A percentile compares a stretch with the other conserved stretches of the same genome.
Evolutionary conservation across 768 basidiomycete genomes (phyloP).

Genomic region (Chiua virens): DNA sequence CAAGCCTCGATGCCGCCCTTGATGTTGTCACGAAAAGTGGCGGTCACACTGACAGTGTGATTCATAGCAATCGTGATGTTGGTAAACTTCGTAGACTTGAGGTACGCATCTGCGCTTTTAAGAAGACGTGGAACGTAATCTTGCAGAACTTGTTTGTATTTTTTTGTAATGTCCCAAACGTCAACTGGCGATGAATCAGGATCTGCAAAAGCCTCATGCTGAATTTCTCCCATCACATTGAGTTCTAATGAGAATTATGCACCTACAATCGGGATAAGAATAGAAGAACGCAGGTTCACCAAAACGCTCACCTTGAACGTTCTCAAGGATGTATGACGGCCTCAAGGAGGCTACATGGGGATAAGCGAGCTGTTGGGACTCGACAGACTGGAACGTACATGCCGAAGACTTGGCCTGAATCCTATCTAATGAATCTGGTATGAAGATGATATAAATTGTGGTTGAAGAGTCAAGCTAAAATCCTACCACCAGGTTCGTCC

Average conservation of each 20-base stretch:
- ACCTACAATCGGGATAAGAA: not conserved
- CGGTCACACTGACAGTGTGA: conserved; percentile 9
- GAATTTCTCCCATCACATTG: not conserved
- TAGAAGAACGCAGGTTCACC: not conserved
- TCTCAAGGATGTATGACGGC: not conserved
- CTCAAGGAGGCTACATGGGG: not conserved
- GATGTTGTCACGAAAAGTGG: conserved; percentile 12
- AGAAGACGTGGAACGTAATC: conserved; percentile 8
- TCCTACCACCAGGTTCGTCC: not conserved
- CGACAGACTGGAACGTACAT: not conserved
- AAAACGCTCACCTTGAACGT: not conserved
- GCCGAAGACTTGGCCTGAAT: too few species aligned
- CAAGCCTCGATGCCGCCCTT: conserved; percentile 4
- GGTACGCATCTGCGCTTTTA: not conserved
- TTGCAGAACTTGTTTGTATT: conserved; percentile 1
- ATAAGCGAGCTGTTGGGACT: not conserved
- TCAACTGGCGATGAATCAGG: not conserved
- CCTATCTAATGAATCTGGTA: too few species aligned
- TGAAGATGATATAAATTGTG: too few species aligned
- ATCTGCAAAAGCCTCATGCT: not conserved
- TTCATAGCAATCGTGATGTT: conserved; percentile 4
- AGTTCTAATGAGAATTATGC: not conserved
- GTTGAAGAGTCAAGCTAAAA: not conserved
- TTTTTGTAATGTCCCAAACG: conserved; percentile 10
- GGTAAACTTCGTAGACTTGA: conserved; percentile 5